Base-by-base conservation (phyloP, 768 basidiomycete species). In the Agrocybe pediades region DNA sequence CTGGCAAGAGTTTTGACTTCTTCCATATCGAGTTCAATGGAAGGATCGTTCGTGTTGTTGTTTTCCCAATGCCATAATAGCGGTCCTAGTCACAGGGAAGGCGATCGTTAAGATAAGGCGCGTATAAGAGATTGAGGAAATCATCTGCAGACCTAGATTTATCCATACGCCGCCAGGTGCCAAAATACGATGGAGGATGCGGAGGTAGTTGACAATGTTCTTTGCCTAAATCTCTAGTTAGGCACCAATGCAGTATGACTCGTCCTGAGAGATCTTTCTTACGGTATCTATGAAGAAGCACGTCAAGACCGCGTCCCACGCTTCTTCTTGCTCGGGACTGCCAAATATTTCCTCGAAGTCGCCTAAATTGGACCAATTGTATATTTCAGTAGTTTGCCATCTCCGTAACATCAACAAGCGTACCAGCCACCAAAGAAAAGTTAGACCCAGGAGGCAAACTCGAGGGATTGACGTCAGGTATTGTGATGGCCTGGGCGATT, bases 271-370 rank as follows among this genome's bases (percentile, higher is more conserved):
- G 46, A 27, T 33, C 3, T 17, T 15, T 62, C 81, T 56, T 60
- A 93, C 94, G 3, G 95, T 97, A 65, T 99, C 95, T 46, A 98
- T 87, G 76, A 98, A 98, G 79, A 98, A 98, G 66, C 94, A 98
- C 1, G 95, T 98, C 58, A 97, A 69, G 6, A 98, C 80, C 0
- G 90, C 90, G 59, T 96, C 86, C 93, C 93, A 98, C 60, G 83
- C 69, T 11, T 88, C 92, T 2, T 81, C 73, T 46, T 93, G 90
- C 3, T 76, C 71, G 9, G 79, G 74, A 25, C 79, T 71, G 0
- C 90, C 91, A 64, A 96, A 98, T 16, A 96, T 86, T 62, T 95
- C 95, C 62, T 94, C 91, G 63, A 96, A 97, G 63, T 98, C 95
- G 26, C 94, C 93, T 83, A 9, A 42, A 39, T 24, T 40, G 41